Conservation (phyloP, 495 filamentous ascomycete species). For the Alectoria sarmentosa region DNA sequence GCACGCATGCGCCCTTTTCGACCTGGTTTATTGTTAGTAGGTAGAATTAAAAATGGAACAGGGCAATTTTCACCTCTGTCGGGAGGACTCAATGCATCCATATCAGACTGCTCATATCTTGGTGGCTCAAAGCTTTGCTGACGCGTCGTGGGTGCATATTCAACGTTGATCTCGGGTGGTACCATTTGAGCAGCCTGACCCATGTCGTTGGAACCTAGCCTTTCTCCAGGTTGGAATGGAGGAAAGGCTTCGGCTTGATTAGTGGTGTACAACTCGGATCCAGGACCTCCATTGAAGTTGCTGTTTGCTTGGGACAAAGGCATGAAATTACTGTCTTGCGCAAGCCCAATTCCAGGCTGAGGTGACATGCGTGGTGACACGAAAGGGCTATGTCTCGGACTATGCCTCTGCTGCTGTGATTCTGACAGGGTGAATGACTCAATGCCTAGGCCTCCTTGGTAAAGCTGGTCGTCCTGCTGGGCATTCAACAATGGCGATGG, state of each 20-base stretch:
- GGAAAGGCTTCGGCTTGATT: constrained; percentile 50
- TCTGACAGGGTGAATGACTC: constrained; percentile 80
- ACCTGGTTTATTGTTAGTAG: constrained; percentile 39
- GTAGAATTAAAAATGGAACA: neutral
- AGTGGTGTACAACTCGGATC: constrained; percentile 49
- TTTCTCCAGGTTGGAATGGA: constrained; percentile 26
- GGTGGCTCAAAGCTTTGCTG: constrained; percentile 63
- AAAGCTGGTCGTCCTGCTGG: constrained; percentile 61
- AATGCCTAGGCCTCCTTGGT: constrained; percentile 68
- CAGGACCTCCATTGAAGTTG: constrained; percentile 41
- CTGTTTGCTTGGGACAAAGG: constrained; percentile 40
- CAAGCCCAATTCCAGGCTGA: constrained; percentile 52
- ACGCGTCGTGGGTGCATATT: constrained; percentile 80
- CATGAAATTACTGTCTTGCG: constrained; percentile 45
- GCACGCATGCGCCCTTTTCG: constrained; percentile 53
- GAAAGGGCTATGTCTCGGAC: constrained; percentile 77
- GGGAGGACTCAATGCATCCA: constrained; percentile 78
- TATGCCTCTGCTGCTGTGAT: constrained; percentile 50
- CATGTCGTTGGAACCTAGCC: constrained; percentile 44
- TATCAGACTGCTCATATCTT: constrained; percentile 50
- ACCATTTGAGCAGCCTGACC: constrained; percentile 68
- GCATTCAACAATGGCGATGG: constrained; percentile 75
- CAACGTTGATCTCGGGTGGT: constrained; percentile 86
- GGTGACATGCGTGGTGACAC: constrained; percentile 77
- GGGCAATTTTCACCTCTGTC: constrained; percentile 60